Base-by-base conservation (phyloP, 1,284 basidiomycete genomes). In the Leccinum subrobustum region DNA sequence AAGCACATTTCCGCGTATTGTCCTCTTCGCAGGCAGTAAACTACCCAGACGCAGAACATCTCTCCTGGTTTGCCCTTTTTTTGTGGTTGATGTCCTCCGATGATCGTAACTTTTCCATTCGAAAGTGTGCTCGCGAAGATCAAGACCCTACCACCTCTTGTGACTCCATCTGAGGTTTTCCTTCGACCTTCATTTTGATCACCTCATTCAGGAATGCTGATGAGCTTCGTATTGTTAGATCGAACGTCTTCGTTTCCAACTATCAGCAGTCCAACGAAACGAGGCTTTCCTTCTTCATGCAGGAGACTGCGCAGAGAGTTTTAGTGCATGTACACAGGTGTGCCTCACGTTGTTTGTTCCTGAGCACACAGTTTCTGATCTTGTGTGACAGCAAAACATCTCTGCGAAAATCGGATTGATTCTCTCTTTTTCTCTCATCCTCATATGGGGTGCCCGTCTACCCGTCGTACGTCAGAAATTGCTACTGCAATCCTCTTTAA, bases 301-400 rank as follows among this genome's bases (percentile, higher is more conserved):
- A 2, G 97, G 96, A 9, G 97, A 99, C 73, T 99, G 96, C 69
- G 96, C 96, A 23, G 96, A 96, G 75, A 91, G 92, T 71, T 96
- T 96, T 69, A 91, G 93, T 67, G 92, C 93, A 1, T 95, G 93
- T 73, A 95, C 93, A 0, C 85, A 92, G 68, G 93, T 93, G 33
- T 50, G 56, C 54, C 16, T 52, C 35, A 6, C 20, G 6, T n/a
- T 54, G 53, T 48, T 54, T 44, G 14, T 48, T 6, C 27, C n/a
- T 18, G 35, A n/a, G 29, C 4, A 27, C 18, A 20, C 3, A 0
- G 2, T 55, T 59, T 48, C 39, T 59, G 42, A 63, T 25, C 23
- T 9, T n/a, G 52, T 25, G 11, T 25, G 11, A 69, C 47, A 95
- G 89, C 88, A 94, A 76, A 96, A 96, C 63, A 96, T 99, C 66